A percentile compares a stretch with the other conserved stretches of the same genome.
These are phyloP conservation scores for Orbilia quercus DNA, from an alignment of 2,329 filamentous ascomycete genomes.

Conservation along the genomic window DNA sequence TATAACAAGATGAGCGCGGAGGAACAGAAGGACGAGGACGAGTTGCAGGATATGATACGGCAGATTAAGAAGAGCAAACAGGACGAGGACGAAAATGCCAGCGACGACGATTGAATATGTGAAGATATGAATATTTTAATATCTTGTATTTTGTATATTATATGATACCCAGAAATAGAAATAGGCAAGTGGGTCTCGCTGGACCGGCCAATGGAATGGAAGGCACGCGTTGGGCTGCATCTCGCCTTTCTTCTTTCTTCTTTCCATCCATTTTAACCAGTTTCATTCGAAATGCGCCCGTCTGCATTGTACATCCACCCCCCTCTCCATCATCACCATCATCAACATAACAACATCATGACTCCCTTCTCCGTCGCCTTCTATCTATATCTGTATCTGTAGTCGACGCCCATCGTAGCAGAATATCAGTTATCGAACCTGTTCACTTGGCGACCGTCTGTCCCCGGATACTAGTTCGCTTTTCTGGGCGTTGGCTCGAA, in stretches of 20 bases:
- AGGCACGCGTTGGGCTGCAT: conserved; percentile 15
- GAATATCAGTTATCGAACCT: background rate
- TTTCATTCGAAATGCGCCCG: conserved; percentile 11
- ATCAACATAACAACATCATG: conserved; percentile 5
- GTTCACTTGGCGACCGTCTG: background rate
- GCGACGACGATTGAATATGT: background rate
- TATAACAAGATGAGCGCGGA: conserved; percentile 74
- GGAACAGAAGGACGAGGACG: conserved; percentile 73
- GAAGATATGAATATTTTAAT: background rate
- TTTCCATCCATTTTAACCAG: background rate
- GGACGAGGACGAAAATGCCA: conserved; percentile 57
- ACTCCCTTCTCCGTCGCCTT: background rate
- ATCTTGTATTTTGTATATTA: no score
- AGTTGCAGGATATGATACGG: conserved; percentile 74
- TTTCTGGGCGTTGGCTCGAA: conserved; percentile 16
- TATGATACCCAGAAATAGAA: conserved; percentile 3
- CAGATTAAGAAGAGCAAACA: conserved; percentile 73
- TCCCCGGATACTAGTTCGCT: conserved; percentile 12
- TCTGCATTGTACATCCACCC: background rate
- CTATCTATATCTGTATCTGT: background rate
- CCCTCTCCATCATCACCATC: background rate
- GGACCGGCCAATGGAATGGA: conserved; percentile 1
- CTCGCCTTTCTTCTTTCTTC: conserved; percentile 2
- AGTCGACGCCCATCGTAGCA: background rate
- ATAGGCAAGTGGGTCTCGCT: conserved; percentile 18